Base-by-base conservation (phyloP, 225 moss, liverwort and hornwort genomes). In the Marchantia paleacea region DNA sequence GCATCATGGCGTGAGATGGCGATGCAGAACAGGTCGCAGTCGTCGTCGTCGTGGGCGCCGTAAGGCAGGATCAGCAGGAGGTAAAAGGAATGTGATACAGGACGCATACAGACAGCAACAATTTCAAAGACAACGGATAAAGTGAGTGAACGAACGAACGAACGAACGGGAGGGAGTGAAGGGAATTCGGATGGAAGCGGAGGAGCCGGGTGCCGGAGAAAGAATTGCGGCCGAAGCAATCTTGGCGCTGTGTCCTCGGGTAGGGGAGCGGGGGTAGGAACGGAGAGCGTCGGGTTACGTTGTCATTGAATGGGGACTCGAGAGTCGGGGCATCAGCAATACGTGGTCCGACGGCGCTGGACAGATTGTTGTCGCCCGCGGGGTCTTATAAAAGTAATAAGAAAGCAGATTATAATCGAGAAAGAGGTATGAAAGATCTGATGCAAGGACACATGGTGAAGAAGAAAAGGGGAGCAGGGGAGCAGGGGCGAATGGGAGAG, bases 181-280 rank as follows among this genome's bases (percentile, higher is more conserved):
- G 67, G 29, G 29, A 11, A 67, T 67, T 30, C 14, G 14, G 69
- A 67, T 7, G 28, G 28, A 29, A n/a, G n/a, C n/a, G n/a, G n/a
- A n/a, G 66, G 29, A 66, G n/a, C 7, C 60, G 66, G 66, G 14
- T 47, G 30, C 14, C 20, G 24, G 19, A 52, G 12, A 20, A 52
- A 25, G 72, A 73, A 73, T 52, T 73, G 72, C 52, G 72, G 72
- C 52, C 72, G 48, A 73, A 24, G n/a, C 72, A 52, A 73, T 73
- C 72, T 51, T 73, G 52, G 39, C 20, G 49, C 52, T 52, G 72
- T 12, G 15, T 39, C 29, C 10, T 8, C 39, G 16, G 47, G 52
- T 0, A 25, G 8, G 72, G 8, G 72, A 25, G 13, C 49, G 19
- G 49, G 13, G 39, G 13, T 1, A 4, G 47, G 49, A 70, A 29